These are phyloP conservation scores for Kingdonia uniflora DNA, from an alignment of 164 flowering plant species.

Conservation along the genomic window DNA sequence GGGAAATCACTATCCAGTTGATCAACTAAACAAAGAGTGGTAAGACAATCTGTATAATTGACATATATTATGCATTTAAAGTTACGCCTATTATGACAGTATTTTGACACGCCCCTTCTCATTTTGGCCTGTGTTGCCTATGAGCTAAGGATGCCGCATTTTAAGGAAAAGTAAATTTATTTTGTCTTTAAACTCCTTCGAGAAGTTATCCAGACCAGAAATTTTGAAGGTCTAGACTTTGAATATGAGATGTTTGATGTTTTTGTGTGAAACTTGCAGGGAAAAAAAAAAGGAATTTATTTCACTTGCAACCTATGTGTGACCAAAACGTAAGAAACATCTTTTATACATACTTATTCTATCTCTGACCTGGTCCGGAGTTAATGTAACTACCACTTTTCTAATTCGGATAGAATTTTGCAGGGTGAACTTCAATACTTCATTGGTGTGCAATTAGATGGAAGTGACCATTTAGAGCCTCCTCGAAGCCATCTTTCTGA, in stretches of 20 bases:
- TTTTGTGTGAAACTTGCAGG: conserved; percentile 34
- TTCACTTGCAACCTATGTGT: conserved; percentile 97
- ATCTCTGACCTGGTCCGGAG: neutral
- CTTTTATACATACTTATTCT: conserved; percentile 2
- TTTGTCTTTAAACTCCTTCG: too few relatives aligned
- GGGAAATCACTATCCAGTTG: conserved; percentile 89
- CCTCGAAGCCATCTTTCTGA: conserved; percentile 80
- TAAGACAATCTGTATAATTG: conserved; percentile 16
- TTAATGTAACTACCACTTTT: neutral
- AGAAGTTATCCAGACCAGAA: too few relatives aligned
- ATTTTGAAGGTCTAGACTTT: too few relatives aligned
- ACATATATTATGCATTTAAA: too few relatives aligned
- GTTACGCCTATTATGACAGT: too few relatives aligned
- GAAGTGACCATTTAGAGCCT: conserved; percentile 93
- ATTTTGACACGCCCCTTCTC: too few relatives aligned
- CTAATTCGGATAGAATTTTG: conserved; percentile 7
- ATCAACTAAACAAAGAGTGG: conserved; percentile 95
- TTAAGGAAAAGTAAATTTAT: too few relatives aligned
- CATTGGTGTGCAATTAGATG: conserved; percentile 98
- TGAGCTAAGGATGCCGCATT: too few relatives aligned
- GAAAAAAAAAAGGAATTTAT: conserved; percentile 93
- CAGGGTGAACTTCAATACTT: conserved; percentile 98
- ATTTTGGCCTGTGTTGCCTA: too few relatives aligned
- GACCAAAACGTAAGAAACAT: conserved; percentile 63
- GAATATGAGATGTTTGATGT: neutral